Evolutionary conservation across 768 basidiomycete genomes (phyloP).

Genomic region (Pleurotus sapidus): DNA sequence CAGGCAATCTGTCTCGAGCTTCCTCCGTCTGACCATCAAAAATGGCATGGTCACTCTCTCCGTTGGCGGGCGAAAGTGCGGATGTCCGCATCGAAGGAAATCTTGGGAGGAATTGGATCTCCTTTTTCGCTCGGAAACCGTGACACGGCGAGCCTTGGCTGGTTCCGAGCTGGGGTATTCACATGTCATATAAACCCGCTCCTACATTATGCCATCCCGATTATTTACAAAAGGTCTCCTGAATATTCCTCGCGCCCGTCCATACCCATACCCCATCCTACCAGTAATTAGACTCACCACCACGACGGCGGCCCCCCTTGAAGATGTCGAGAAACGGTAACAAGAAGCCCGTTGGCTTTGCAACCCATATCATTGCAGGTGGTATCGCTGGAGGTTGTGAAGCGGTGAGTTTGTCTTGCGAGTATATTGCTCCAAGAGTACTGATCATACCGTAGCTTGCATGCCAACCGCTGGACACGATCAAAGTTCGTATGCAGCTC

Average conservation of each 20-base stretch:
- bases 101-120: neutral
- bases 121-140: neutral
- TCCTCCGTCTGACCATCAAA: neutral
- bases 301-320: conserved; percentile 2
- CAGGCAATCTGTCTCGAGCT: neutral
- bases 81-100: neutral
- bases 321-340: conserved; percentile 53
- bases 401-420: conserved; percentile 52
- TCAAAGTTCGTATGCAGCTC: conserved; percentile 99
- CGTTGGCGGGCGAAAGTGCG: conserved; percentile 5
- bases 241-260: neutral
- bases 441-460: conserved; percentile 42
- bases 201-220: conserved; percentile 1
- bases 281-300: neutral
- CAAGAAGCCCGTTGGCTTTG: conserved; percentile 81
- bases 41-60: neutral
- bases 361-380: conserved; percentile 90
- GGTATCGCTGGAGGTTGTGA: conserved; percentile 93
- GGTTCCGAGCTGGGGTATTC: neutral
- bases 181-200: conserved; percentile 3
- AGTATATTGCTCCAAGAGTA: neutral
- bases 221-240: neutral
- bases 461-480: conserved; percentile 96
- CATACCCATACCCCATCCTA: neutral
- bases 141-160: conserved; percentile 6